Evolutionary conservation across 352 stramenopile species (phyloP).

Genomic region (Phytophthora citrophthora): DNA sequence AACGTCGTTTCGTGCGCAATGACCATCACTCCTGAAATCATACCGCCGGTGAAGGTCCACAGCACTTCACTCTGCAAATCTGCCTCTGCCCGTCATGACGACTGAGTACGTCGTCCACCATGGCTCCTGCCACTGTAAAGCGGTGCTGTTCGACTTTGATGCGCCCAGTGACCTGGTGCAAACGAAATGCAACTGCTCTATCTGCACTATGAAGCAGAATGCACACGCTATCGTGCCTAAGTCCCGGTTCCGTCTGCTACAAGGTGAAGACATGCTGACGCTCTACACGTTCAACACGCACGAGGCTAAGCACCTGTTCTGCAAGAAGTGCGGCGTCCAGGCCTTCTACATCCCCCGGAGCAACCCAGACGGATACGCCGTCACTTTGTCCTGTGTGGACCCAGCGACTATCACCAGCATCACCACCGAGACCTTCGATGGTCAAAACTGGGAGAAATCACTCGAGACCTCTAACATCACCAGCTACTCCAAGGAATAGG

Average conservation of each 20-base stretch:
- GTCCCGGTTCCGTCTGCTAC: conserved; percentile 59
- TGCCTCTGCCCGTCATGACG: too few relatives aligned
- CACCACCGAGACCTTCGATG: conserved; percentile 72
- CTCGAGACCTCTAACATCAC: conserved; percentile 17
- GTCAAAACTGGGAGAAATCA: conserved; percentile 70
- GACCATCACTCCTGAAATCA: conserved; percentile 8
- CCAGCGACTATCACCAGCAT: conserved; percentile 54
- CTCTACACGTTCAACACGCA: conserved; percentile 88
- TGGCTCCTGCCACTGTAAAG: conserved; percentile 69
- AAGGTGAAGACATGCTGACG: conserved; percentile 55
- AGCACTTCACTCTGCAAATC: too few relatives aligned
- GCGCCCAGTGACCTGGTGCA: conserved; percentile 58
- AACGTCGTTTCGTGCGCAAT: conserved; percentile 16
- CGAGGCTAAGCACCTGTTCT: conserved; percentile 82
- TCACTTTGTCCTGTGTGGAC: conserved; percentile 79
- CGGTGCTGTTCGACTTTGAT: conserved; percentile 76
- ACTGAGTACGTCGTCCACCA: conserved; percentile 13
- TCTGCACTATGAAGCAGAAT: conserved; percentile 86
- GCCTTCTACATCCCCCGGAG: conserved; percentile 84
- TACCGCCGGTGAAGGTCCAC: conserved; percentile 9
- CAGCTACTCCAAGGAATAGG: conserved; percentile 22
- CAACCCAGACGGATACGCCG: conserved; percentile 79
- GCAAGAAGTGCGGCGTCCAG: conserved; percentile 77
- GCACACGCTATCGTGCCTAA: conserved; percentile 69
- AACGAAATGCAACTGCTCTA: conserved; percentile 86